A percentile compares a stretch with the other conserved stretches of the same genome.
Evolutionary conservation across 2,329 filamentous ascomycete species (phyloP).

Genomic region (Gaeumannomyces tritici): DNA sequence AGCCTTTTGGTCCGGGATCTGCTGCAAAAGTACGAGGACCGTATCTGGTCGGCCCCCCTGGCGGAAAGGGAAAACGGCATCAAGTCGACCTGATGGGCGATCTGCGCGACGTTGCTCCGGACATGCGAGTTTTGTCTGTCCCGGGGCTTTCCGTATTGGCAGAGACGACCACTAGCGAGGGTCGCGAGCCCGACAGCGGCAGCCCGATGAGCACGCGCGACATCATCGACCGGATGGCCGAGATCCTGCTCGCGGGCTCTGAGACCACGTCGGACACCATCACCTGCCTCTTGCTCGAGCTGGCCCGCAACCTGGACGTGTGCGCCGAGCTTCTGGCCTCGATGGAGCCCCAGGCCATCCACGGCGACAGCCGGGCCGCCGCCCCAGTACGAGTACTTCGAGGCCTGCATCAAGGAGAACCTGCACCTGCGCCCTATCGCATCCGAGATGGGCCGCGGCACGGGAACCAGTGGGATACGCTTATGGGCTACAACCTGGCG

Average conservation of each 20-base stretch:
- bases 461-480: not conserved
- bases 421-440: conserved; percentile 3
- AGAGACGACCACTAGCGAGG: no score
- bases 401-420: conserved; percentile 6
- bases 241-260: conserved; percentile 16
- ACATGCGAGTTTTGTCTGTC: no score
- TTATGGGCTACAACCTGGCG: not conserved
- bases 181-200: conserved; percentile 3
- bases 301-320: conserved; percentile 14
- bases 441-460: not conserved
- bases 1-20: conserved; percentile 9
- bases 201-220: conserved; percentile 9
- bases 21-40: conserved; percentile 9
- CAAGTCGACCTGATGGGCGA: conserved; percentile 17
- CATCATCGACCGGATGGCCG: conserved; percentile 6
- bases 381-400: conserved; percentile 1
- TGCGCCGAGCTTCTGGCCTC: conserved; percentile 9
- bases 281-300: conserved; percentile 16
- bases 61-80: conserved; percentile 8
- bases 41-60: not conserved
- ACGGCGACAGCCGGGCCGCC: not conserved
- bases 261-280: conserved; percentile 18
- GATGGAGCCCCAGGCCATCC: not conserved
- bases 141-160: no score
- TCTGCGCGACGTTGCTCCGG: conserved; percentile 16